Conservation (phyloP, 139 green algal species). For the Gonium pectorale region DNA sequence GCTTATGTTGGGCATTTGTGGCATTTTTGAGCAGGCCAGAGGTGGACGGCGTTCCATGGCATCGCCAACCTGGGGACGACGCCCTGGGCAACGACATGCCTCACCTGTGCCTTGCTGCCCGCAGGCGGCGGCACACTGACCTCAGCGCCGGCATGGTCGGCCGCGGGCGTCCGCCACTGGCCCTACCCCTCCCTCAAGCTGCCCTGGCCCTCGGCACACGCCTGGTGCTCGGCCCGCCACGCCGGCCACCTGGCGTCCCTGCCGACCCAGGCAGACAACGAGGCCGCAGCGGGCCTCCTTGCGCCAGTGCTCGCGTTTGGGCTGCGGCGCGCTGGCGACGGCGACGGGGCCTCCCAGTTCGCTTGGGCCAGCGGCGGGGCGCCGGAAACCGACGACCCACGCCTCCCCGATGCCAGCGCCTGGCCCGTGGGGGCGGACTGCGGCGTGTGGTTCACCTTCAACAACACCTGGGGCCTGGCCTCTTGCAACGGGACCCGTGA, state of each 20-base stretch:
- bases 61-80: too few relatives aligned
- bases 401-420: not conserved
- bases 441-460: constrained; percentile 30
- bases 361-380: too few relatives aligned
- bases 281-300: not conserved
- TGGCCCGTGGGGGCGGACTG: not conserved
- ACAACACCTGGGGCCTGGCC: constrained; percentile 20
- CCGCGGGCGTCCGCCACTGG: not conserved
- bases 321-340: not conserved
- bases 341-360: too few relatives aligned
- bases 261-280: not conserved
- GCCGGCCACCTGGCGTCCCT: constrained; percentile 9
- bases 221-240: not conserved
- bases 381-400: not conserved
- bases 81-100: too few relatives aligned
- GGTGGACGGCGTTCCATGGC: too few relatives aligned
- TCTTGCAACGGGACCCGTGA: not conserved
- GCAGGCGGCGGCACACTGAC: too few relatives aligned
- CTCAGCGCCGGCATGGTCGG: too few relatives aligned
- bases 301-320: constrained; percentile 16
- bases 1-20: too few relatives aligned
- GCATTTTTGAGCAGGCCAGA: too few relatives aligned
- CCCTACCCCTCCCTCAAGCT: constrained; percentile 4
- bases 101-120: too few relatives aligned
- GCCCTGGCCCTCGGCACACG: not conserved